Evolutionary conservation across 73 alveolate genomes (phyloP).

Genomic region (Paramecium pentaurelia): DNA sequence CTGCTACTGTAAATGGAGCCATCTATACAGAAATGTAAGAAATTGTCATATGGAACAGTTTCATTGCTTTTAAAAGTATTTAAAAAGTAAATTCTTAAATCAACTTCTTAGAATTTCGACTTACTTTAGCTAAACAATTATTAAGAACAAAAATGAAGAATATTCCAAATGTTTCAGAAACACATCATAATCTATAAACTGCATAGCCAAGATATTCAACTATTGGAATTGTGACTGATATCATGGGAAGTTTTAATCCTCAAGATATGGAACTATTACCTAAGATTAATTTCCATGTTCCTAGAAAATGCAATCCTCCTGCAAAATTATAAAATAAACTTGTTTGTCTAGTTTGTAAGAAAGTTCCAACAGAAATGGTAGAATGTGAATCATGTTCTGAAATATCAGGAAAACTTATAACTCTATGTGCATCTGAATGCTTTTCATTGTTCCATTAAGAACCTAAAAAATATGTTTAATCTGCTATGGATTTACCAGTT

Average conservation of each 20-base stretch:
- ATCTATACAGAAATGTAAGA: neutral
- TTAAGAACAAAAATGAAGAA: neutral
- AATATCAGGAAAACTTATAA: neutral
- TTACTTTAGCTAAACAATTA: neutral
- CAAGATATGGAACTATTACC: conserved; percentile 4
- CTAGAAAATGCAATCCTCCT: neutral
- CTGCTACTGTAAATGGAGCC: neutral
- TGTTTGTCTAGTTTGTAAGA: conserved; percentile 30
- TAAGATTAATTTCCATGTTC: conserved; percentile 2
- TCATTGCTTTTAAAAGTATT: neutral
- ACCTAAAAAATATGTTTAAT: neutral
- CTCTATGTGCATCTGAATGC: conserved; percentile 33
- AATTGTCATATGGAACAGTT: conserved; percentile 20
- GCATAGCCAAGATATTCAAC: neutral
- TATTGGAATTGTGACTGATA: neutral
- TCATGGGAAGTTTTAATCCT: neutral
- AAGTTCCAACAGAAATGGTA: neutral
- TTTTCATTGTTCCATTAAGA: conserved; percentile 28
- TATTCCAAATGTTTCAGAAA: neutral
- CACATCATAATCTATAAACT: neutral
- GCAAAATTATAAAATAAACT: neutral
- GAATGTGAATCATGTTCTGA: conserved; percentile 24
- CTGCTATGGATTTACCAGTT: conserved; percentile 22
- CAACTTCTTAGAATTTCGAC: neutral
- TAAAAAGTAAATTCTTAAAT: neutral